Conservation (phyloP, 2,329 filamentous ascomycete species). For the Metarhizium humberi region DNA sequence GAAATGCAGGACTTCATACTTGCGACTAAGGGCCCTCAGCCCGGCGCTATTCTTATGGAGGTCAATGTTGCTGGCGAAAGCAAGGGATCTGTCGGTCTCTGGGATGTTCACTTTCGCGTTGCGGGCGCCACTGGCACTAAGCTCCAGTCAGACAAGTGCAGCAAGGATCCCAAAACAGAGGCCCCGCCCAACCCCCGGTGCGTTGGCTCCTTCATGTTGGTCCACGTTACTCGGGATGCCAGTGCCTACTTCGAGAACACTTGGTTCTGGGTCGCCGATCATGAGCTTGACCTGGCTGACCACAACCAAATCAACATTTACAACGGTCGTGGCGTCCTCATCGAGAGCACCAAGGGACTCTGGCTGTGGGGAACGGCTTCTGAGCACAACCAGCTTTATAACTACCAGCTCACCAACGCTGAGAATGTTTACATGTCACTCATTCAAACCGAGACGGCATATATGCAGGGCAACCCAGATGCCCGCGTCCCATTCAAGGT, state of each 20-base stretch:
- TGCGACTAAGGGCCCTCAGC: conserved; percentile 71
- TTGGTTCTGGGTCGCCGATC: conserved; percentile 87
- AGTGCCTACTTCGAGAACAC: conserved; percentile 79
- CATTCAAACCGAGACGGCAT: conserved; percentile 85
- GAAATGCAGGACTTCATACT: conserved; percentile 87
- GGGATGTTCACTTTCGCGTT: conserved; percentile 93
- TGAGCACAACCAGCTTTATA: conserved; percentile 61
- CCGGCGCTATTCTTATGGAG: conserved; percentile 82
- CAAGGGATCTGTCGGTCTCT: conserved; percentile 69
- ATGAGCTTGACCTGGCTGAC: conserved; percentile 69
- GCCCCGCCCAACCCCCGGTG: conserved; percentile 58
- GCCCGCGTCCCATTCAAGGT: conserved; percentile 55
- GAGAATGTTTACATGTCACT: conserved; percentile 72
- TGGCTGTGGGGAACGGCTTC: conserved; percentile 76
- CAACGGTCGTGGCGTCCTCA: conserved; percentile 74
- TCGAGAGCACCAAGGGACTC: conserved; percentile 65
- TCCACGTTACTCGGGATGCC: conserved; percentile 53
- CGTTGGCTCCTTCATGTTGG: conserved; percentile 62
- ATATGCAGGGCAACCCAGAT: conserved; percentile 77
- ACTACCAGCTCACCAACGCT: conserved; percentile 76
- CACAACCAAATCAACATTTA: conserved; percentile 78
- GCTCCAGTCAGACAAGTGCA: conserved; percentile 70
- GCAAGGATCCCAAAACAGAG: conserved; percentile 60
- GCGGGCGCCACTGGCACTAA: conserved; percentile 78
- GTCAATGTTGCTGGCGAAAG: conserved; percentile 70